These are phyloP conservation scores for Tetrastigma voinierianum DNA, from an alignment of 164 flowering plant genomes.

Conservation along the genomic window DNA sequence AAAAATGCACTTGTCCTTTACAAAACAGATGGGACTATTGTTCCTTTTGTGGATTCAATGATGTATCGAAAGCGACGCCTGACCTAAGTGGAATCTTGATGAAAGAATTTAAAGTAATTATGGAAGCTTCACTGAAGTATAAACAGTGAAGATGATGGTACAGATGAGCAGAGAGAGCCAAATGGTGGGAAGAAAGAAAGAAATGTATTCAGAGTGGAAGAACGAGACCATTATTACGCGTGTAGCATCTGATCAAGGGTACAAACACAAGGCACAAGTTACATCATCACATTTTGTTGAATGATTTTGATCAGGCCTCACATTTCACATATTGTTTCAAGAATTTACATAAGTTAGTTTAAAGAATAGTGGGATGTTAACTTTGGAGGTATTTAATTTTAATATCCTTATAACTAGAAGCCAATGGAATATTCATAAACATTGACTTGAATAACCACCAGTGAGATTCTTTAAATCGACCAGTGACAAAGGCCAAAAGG, in stretches of 20 bases:
- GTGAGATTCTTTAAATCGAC: no score
- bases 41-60: conserved; percentile 53
- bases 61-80: conserved; percentile 42
- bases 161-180: conserved; percentile 63
- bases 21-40: conserved; percentile 45
- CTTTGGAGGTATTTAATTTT: no score
- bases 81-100: conserved; percentile 93
- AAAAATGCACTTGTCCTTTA: conserved; percentile 63
- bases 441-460: no score
- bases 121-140: conserved; percentile 85
- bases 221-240: conserved; percentile 88
- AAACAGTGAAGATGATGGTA: conserved; percentile 65
- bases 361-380: no score
- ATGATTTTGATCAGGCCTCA: no score
- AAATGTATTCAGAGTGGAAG: conserved; percentile 71
- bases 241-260: conserved; percentile 99
- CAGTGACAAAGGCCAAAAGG: no score
- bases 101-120: conserved; percentile 74
- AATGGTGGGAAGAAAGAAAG: conserved; percentile 95
- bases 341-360: no score
- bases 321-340: no score
- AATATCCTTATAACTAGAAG: no score
- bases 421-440: no score
- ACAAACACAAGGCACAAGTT: conserved; percentile 11
- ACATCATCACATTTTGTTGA: no score